Conservation (phyloP, 2,329 filamentous ascomycete species). For the Xylaria sp. region DNA sequence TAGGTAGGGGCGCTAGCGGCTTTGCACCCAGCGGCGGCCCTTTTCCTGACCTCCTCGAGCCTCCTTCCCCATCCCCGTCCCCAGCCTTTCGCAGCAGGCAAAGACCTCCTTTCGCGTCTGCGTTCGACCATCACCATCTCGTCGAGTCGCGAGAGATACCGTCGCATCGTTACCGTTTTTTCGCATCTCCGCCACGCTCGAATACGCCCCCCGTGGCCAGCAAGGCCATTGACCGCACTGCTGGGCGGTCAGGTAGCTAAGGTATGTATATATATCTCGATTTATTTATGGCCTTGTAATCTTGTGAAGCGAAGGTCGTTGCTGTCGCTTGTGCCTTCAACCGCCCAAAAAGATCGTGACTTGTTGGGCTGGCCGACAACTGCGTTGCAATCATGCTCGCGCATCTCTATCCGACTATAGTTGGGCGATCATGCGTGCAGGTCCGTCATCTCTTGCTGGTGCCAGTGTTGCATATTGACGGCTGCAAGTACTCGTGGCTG, state of each 20-base stretch:
- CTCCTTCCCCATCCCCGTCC: slow-evolving; percentile 29
- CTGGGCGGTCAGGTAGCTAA: slow-evolving; percentile 29
- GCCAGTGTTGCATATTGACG: background rate
- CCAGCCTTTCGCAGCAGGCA: slow-evolving; percentile 30
- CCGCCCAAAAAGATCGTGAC: background rate
- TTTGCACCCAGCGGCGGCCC: slow-evolving; percentile 27
- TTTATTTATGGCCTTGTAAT: background rate
- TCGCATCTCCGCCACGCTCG: slow-evolving; percentile 2
- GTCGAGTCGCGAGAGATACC: slow-evolving; percentile 21
- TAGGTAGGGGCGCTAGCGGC: slow-evolving; percentile 32
- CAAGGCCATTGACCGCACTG: slow-evolving; percentile 17
- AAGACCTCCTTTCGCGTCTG: slow-evolving; percentile 32
- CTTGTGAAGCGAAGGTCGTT: background rate
- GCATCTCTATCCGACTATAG: background rate
- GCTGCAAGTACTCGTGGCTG: background rate
- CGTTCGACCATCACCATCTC: slow-evolving; percentile 17
- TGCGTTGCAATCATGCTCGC: slow-evolving; percentile 2
- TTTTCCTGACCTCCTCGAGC: slow-evolving; percentile 32
- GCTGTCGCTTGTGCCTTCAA: background rate
- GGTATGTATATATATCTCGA: slow-evolving; percentile 12
- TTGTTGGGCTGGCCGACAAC: background rate
- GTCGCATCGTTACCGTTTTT: slow-evolving; percentile 23
- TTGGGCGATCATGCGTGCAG: slow-evolving; percentile 2
- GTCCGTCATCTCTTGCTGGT: background rate
- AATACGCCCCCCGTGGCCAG: background rate